These are phyloP conservation scores for Martiniozyma asiatica DNA, from an alignment of 1,139 yeast genomes.

Conservation along the genomic window DNA sequence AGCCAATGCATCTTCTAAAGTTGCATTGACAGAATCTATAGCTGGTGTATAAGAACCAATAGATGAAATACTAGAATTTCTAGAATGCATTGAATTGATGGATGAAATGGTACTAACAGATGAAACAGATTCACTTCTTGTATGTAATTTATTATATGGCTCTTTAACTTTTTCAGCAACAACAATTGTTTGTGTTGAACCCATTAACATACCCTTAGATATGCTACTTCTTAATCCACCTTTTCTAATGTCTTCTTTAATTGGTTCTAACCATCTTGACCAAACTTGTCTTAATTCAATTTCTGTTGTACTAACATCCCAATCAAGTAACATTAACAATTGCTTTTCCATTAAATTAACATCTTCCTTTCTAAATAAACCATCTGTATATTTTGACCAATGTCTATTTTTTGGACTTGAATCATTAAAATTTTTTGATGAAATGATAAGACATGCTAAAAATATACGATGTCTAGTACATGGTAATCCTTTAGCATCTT, in stretches of 20 bases:
- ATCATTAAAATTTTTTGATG: constrained; percentile 67
- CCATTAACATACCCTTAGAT: constrained; percentile 18
- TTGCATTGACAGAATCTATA: neutral
- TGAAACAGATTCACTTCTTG: constrained; percentile 20
- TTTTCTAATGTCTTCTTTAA: constrained; percentile 39
- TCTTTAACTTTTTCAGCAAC: constrained; percentile 8
- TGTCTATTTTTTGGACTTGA: constrained; percentile 65
- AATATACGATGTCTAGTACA: constrained; percentile 71
- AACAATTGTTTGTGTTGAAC: constrained; percentile 19
- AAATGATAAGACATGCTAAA: constrained; percentile 57
- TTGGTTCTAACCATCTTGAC: constrained; percentile 47
- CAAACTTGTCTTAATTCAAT: constrained; percentile 40
- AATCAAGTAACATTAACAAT: constrained; percentile 50
- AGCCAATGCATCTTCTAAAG: constrained; percentile 2
- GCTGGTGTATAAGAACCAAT: constrained; percentile 11
- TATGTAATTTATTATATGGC: constrained; percentile 12
- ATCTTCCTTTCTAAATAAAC: constrained; percentile 53
- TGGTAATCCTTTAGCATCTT: constrained; percentile 63
- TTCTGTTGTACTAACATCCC: constrained; percentile 52
- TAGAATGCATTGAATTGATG: constrained; percentile 13
- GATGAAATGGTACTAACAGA: constrained; percentile 11
- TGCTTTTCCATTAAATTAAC: constrained; percentile 76
- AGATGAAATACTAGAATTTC: constrained; percentile 20
- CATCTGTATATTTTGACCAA: constrained; percentile 72
- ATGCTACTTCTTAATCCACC: constrained; percentile 19